Evolutionary conservation across 768 basidiomycete species (phyloP).

Genomic region (Flagelloscypha sp.): DNA sequence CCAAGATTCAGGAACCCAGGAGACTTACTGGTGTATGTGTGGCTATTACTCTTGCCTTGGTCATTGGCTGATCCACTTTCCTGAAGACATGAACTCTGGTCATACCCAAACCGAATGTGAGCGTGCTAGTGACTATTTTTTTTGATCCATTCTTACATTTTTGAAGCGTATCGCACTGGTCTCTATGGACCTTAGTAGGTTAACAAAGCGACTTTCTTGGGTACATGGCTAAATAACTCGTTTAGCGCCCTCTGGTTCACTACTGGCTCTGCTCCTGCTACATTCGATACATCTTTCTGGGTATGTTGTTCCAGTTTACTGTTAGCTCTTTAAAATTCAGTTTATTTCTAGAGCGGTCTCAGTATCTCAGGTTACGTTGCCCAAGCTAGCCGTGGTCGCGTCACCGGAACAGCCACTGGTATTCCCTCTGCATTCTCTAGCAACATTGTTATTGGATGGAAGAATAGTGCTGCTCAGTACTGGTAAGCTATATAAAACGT

Average conservation of each 20-base stretch:
- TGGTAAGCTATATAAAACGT: constrained; percentile 15
- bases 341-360: constrained; percentile 24
- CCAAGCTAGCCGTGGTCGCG: constrained; percentile 18
- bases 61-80: constrained; percentile 2
- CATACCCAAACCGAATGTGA: constrained; percentile 28
- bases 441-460: constrained; percentile 19
- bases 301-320: too few species aligned
- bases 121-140: constrained; percentile 1
- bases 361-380: constrained; percentile 17
- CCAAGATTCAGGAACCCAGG: constrained; percentile 23
- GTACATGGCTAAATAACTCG: not conserved
- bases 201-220: not conserved
- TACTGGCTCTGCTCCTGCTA: constrained; percentile 24
- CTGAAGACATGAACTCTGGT: constrained; percentile 27
- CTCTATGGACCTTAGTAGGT: constrained; percentile 27
- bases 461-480: constrained; percentile 23
- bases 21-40: constrained; percentile 27
- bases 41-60: not conserved
- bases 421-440: constrained; percentile 15
- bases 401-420: constrained; percentile 23
- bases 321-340: too few species aligned
- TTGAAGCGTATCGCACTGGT: constrained; percentile 23
- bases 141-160: not conserved
- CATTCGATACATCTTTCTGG: constrained; percentile 18
- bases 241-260: constrained; percentile 29